phyloP scores from a whole-genome alignment of 192 early-diverging fungal species.

The Coemansia sp. region DNA sequence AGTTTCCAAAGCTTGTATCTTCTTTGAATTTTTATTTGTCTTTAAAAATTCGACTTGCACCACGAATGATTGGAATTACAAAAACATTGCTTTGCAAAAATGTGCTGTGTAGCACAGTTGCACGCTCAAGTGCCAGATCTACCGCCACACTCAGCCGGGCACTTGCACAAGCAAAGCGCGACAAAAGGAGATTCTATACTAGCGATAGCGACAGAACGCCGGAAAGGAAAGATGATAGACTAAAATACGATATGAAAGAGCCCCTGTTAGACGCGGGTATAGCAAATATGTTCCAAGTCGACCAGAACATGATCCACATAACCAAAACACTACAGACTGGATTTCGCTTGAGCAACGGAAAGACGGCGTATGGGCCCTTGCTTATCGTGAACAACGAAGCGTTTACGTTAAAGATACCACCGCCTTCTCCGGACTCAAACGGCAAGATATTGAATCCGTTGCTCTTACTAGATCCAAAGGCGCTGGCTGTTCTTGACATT shows the following conservation, averaged over 20 bases:
- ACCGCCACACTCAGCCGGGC: neutral
- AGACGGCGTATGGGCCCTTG: conserved; percentile 35
- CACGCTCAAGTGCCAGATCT: neutral
- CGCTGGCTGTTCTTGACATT: conserved; percentile 28
- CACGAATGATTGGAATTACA: conserved; percentile 1
- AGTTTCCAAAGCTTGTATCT: no score
- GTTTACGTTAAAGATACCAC: conserved; percentile 47
- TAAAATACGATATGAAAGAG: conserved; percentile 56
- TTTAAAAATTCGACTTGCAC: neutral
- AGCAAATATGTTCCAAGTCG: conserved; percentile 45
- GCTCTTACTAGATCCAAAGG: conserved; percentile 22
- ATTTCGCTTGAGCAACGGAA: conserved; percentile 39
- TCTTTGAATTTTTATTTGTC: neutral
- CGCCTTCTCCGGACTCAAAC: conserved; percentile 16
- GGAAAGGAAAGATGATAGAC: conserved; percentile 7
- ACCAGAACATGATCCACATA: conserved; percentile 35
- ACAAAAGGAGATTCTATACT: neutral
- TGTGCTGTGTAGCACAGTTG: neutral
- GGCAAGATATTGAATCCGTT: conserved; percentile 36
- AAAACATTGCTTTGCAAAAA: neutral
- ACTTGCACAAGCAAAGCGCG: neutral
- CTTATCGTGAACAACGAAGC: conserved; percentile 54
- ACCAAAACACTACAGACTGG: conserved; percentile 38
- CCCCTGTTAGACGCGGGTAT: conserved; percentile 48
- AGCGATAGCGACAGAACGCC: conserved; percentile 1